phyloP scores from a whole-genome alignment of 257 asterid genomes.

The Fraxinus anomala region DNA sequence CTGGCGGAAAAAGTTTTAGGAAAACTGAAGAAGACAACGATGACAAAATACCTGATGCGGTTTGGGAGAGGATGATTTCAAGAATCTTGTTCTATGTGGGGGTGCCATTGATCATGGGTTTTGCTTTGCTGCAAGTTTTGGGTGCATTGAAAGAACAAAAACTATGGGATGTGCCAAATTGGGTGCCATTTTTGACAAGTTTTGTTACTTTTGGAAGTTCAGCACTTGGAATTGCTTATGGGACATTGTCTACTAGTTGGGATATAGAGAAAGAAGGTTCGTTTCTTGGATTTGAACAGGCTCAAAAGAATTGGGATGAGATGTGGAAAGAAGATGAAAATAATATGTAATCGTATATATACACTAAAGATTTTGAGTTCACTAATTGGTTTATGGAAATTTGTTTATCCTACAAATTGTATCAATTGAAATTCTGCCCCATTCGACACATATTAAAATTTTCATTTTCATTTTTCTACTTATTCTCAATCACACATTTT shows the following conservation, averaged over 20 bases:
- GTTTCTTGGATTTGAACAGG: conserved; percentile 65
- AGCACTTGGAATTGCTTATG: conserved; percentile 67
- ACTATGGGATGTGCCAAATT: conserved; percentile 55
- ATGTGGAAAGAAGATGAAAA: conserved; percentile 63
- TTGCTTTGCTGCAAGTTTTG: conserved; percentile 42
- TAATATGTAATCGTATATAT: too few relatives aligned
- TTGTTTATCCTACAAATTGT: too few relatives aligned
- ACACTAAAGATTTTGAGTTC: too few relatives aligned
- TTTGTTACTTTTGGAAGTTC: conserved; percentile 70
- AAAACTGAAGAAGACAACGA: conserved; percentile 32
- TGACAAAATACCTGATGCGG: conserved; percentile 61
- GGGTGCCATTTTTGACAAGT: conserved; percentile 65
- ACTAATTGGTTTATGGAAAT: too few relatives aligned
- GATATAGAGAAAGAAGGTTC: conserved; percentile 62
- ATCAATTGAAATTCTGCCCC: too few relatives aligned
- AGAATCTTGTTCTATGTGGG: conserved; percentile 65
- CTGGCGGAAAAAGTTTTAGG: conserved; percentile 15
- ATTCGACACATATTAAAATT: too few relatives aligned
- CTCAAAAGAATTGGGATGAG: conserved; percentile 73
- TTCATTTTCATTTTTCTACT: too few relatives aligned
- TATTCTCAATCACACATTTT: too few relatives aligned
- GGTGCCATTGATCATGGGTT: conserved; percentile 54
- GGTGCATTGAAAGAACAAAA: conserved; percentile 40
- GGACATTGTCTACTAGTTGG: conserved; percentile 78
- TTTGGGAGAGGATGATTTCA: conserved; percentile 61